Conservation (phyloP, 1,284 basidiomycete species). For the Meira nashicola region DNA sequence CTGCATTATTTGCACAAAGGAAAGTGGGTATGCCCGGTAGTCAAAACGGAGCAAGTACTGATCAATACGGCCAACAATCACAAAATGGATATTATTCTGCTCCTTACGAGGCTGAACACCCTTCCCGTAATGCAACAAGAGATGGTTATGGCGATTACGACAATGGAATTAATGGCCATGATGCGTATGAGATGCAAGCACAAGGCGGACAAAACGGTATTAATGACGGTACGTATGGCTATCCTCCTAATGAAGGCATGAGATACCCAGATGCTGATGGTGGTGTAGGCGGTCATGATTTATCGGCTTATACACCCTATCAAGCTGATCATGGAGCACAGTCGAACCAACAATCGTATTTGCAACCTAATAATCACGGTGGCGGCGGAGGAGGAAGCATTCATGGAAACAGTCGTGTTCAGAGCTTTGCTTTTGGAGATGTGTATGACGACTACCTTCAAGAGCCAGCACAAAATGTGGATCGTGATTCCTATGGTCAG, state of each 20-base stretch:
- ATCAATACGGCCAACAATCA: no score
- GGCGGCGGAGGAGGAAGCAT: neutral
- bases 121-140: no score
- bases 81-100: no score
- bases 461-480: constrained; percentile 4
- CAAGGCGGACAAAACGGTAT: no score
- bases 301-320: constrained; percentile 15
- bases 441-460: constrained; percentile 7
- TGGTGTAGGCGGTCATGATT: neutral
- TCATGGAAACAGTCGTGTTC: neutral
- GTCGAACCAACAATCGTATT: neutral
- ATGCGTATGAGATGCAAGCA: no score
- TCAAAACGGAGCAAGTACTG: no score
- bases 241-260: no score
- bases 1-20: constrained; percentile 32
- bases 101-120: no score
- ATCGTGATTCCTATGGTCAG: neutral
- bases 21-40: constrained; percentile 10
- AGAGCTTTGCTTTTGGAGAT: neutral
- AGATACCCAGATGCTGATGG: no score
- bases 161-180: no score
- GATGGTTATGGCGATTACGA: no score
- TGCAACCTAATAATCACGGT: neutral
- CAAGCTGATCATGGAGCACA: constrained; percentile 4
- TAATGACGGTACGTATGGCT: no score